A percentile compares a stretch with the other conserved stretches of the same genome.
Evolutionary conservation across 352 stramenopile genomes (phyloP).

Genomic region (Albugo candida): DNA sequence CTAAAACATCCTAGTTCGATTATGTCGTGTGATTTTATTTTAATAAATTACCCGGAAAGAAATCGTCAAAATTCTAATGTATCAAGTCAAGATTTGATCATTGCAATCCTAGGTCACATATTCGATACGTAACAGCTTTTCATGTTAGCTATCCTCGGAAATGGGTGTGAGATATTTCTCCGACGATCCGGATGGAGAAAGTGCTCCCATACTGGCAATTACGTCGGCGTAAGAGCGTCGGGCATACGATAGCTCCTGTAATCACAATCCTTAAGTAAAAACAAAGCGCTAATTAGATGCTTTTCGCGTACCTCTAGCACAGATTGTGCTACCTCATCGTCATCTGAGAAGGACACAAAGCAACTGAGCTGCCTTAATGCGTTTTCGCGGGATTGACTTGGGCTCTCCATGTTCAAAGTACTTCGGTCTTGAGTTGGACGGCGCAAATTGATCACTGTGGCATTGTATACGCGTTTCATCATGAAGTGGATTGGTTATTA

Average conservation of each 20-base stretch:
- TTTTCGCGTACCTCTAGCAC: conserved; percentile 33
- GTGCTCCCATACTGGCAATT: conserved; percentile 27
- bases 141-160: conserved; percentile 36
- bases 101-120: background rate
- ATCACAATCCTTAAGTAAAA: background rate
- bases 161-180: conserved; percentile 49
- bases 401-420: conserved; percentile 17
- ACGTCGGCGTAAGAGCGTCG: conserved; percentile 37
- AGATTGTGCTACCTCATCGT: conserved; percentile 56
- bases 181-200: conserved; percentile 28
- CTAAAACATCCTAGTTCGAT: conserved; percentile 5
- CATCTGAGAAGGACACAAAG: conserved; percentile 41
- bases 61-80: conserved; percentile 5
- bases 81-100: conserved; percentile 1
- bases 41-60: conserved; percentile 5
- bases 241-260: conserved; percentile 35
- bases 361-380: conserved; percentile 48
- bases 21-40: conserved; percentile 7
- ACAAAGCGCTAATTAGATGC: background rate
- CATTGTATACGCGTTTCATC: too few species aligned
- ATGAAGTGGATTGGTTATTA: too few species aligned
- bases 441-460: background rate
- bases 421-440: background rate
- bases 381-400: conserved; percentile 13
- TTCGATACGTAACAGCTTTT: conserved; percentile 11